Evolutionary conservation across 2,329 filamentous ascomycete species (phyloP).

Genomic region (Fusarium dlaminii): DNA sequence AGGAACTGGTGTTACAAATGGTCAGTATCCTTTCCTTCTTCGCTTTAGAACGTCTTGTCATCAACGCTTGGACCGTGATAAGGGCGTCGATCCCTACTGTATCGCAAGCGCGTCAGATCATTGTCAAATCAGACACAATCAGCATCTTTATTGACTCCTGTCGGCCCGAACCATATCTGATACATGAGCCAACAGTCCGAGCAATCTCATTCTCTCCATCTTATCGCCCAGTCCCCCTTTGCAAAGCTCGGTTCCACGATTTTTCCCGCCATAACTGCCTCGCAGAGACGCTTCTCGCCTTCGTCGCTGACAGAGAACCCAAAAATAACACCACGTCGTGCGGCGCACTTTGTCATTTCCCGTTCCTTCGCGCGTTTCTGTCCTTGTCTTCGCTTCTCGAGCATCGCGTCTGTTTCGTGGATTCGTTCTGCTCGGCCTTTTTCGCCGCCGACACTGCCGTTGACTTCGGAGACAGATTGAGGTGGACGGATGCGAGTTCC

Average conservation of each 20-base stretch:
- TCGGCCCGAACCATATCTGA: not conserved
- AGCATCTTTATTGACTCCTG: not conserved
- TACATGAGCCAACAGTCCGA: not conserved
- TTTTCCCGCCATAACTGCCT: constrained; percentile 66
- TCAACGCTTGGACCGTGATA: not conserved
- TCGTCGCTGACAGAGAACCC: constrained; percentile 50
- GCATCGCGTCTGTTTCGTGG: constrained; percentile 61
- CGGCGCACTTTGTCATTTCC: constrained; percentile 70
- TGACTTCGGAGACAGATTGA: constrained; percentile 58
- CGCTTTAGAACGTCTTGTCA: not conserved
- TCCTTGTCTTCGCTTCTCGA: constrained; percentile 59
- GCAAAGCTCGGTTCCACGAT: constrained; percentile 69
- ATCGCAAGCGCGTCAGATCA: not conserved
- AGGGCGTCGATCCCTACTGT: not conserved
- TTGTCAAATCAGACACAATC: not conserved
- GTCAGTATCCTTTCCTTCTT: not conserved
- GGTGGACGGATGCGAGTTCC: constrained; percentile 49
- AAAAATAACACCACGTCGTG: constrained; percentile 68
- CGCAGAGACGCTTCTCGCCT: constrained; percentile 56
- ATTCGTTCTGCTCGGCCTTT: constrained; percentile 63
- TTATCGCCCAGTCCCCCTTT: constrained; percentile 67
- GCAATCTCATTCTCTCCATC: constrained; percentile 59
- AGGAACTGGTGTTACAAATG: not conserved
- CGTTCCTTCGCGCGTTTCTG: constrained; percentile 56
- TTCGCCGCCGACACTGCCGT: constrained; percentile 65